Evolutionary conservation across 2,329 filamentous ascomycete genomes (phyloP).

Genomic region (Elsinoe perseae): DNA sequence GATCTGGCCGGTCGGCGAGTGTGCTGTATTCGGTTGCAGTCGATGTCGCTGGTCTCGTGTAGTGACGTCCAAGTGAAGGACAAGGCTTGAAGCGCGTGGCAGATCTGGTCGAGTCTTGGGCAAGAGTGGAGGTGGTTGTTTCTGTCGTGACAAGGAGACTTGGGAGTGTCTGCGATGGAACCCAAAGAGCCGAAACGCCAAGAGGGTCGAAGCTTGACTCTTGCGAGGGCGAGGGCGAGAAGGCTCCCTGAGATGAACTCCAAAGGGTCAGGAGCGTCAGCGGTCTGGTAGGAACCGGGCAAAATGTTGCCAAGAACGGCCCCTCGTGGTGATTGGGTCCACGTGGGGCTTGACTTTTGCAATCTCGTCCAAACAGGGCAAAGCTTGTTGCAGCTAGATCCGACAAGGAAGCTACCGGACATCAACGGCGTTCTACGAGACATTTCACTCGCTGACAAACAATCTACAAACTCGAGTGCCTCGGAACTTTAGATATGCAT

Average conservation of each 20-base stretch:
- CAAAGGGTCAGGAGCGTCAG: no score
- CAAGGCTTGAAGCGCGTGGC: slow-evolving; percentile 3
- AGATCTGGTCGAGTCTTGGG: slow-evolving; percentile 2
- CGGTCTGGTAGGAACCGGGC: no score
- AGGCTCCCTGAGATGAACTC: neutral
- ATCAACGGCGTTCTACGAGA: neutral
- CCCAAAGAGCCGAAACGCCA: slow-evolving; percentile 12
- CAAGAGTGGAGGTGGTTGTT: slow-evolving; percentile 1
- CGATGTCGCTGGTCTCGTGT: neutral
- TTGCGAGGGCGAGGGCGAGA: slow-evolving; percentile 3
- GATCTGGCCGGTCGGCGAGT: neutral
- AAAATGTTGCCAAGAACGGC: neutral
- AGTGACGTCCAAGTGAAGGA: neutral
- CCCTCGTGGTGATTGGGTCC: neutral
- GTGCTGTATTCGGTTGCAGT: neutral
- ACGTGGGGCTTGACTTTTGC: neutral
- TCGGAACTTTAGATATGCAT: slow-evolving; percentile 3
- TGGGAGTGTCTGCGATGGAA: neutral
- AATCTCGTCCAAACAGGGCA: neutral
- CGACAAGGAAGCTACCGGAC: slow-evolving; percentile 9
- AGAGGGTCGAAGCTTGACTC: slow-evolving; percentile 10
- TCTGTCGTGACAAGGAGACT: slow-evolving; percentile 11
- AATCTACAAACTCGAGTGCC: neutral
- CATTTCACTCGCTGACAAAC: neutral
- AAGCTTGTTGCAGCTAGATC: neutral